phyloP scores from a whole-genome alignment of 129 eudicot species.

The Arctium minus region DNA sequence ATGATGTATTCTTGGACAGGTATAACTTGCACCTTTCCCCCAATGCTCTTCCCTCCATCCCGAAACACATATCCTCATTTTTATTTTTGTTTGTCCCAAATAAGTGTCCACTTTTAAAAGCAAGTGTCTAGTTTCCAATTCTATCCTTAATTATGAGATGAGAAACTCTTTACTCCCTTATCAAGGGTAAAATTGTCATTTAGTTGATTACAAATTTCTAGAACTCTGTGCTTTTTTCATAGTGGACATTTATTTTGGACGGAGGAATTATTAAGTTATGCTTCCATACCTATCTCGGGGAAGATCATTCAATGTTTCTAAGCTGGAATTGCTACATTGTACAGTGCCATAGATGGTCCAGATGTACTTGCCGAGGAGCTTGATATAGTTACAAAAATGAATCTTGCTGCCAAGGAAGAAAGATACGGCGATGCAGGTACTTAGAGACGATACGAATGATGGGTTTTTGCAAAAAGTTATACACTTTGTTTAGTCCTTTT shows the following conservation, averaged over 20 bases:
- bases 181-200: not conserved
- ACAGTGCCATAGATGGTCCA: slow-evolving; percentile 73
- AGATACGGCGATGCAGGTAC: slow-evolving; percentile 75
- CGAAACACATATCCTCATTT: not conserved
- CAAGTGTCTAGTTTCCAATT: not conserved
- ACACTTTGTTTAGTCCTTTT: not conserved
- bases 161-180: not conserved
- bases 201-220: not conserved
- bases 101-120: not conserved
- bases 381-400: slow-evolving; percentile 46
- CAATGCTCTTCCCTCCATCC: not conserved
- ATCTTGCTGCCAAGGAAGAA: slow-evolving; percentile 53
- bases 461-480: not conserved
- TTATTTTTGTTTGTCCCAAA: not conserved
- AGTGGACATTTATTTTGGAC: not conserved
- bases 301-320: slow-evolving; percentile 7
- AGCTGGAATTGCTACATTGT: slow-evolving; percentile 1
- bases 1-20: slow-evolving; percentile 67
- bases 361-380: slow-evolving; percentile 65
- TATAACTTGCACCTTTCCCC: slow-evolving; percentile 16
- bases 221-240: not conserved
- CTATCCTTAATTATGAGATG: not conserved
- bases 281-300: not conserved
- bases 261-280: not conserved
- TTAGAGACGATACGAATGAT: not conserved